A percentile compares a stretch with the other conserved stretches of the same genome.
These are phyloP conservation scores for Porodaedalea pini DNA, from an alignment of 1,284 basidiomycete species.

Conservation along the genomic window DNA sequence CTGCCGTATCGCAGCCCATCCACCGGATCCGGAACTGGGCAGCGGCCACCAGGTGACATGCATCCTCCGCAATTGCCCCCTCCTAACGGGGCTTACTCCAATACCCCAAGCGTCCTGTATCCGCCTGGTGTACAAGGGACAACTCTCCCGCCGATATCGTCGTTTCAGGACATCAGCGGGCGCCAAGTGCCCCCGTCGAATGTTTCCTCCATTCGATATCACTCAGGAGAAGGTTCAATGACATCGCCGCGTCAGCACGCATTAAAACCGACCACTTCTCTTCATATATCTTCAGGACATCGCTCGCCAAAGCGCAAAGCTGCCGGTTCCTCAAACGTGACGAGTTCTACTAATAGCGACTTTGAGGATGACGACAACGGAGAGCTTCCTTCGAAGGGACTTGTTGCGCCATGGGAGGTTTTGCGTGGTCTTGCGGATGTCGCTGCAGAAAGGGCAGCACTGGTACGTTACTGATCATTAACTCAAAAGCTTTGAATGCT, in stretches of 20 bases:
- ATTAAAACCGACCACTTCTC: constrained; percentile 30
- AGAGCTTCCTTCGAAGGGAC: constrained; percentile 74
- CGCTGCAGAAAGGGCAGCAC: constrained; percentile 70
- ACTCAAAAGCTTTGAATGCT: constrained; percentile 10
- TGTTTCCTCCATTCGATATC: constrained; percentile 57
- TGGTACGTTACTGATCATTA: constrained; percentile 40
- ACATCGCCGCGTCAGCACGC: constrained; percentile 36
- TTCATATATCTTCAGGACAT: constrained; percentile 33
- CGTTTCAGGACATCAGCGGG: constrained; percentile 56
- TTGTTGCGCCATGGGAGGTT: constrained; percentile 82
- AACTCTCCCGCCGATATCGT: constrained; percentile 68
- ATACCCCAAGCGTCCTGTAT: constrained; percentile 11
- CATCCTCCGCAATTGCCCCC: constrained; percentile 31
- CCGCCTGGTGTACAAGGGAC: constrained; percentile 36
- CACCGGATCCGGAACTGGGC: constrained; percentile 8
- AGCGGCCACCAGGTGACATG: constrained; percentile 14
- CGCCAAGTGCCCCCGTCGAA: constrained; percentile 46
- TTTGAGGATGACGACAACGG: constrained; percentile 67
- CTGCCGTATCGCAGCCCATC: constrained; percentile 21
- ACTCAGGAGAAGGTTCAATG: constrained; percentile 41
- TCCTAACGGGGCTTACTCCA: constrained; percentile 24
- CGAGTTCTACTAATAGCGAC: constrained; percentile 75
- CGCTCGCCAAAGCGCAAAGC: constrained; percentile 50
- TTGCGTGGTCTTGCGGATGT: constrained; percentile 76
- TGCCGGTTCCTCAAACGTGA: constrained; percentile 57